phyloP scores from a whole-genome alignment of 805 yeast species.

The Brettanomyces naardenensis region DNA sequence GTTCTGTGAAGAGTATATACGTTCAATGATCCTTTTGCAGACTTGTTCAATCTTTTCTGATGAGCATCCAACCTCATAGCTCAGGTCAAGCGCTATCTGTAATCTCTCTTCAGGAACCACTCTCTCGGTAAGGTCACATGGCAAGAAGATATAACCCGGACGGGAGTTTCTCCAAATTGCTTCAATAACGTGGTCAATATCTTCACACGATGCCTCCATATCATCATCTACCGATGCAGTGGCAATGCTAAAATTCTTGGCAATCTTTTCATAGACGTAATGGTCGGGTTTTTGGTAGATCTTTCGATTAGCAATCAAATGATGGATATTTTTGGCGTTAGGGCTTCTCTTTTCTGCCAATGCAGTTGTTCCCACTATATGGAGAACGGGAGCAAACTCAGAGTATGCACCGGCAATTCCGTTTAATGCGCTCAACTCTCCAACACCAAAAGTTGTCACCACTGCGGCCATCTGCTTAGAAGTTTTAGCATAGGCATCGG shows the following conservation, averaged over 20 bases:
- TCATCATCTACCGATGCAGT: conserved; percentile 39
- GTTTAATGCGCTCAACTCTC: conserved; percentile 42
- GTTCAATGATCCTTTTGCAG: conserved; percentile 25
- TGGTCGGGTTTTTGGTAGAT: conserved; percentile 55
- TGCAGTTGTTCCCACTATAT: conserved; percentile 41
- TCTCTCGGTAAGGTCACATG: conserved; percentile 62
- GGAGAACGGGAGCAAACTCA: conserved; percentile 38
- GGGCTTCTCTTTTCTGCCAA: conserved; percentile 12
- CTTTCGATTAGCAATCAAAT: conserved; percentile 46
- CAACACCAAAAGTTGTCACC: conserved; percentile 44
- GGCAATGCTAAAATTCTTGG: conserved; percentile 46
- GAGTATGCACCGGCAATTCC: conserved; percentile 43
- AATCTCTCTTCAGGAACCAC: conserved; percentile 31
- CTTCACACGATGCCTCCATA: conserved; percentile 41
- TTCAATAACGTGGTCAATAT: conserved; percentile 61
- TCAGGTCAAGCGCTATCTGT: conserved; percentile 18
- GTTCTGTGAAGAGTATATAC: conserved; percentile 28
- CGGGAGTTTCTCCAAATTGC: conserved; percentile 49
- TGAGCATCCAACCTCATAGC: conserved; percentile 12
- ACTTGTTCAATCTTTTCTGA: conserved; percentile 15
- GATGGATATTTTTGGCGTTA: conserved; percentile 35
- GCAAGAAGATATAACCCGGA: conserved; percentile 82
- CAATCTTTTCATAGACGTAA: conserved; percentile 56
- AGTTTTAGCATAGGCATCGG: conserved; percentile 38
- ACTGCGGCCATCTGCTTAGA: conserved; percentile 31